Base-by-base conservation (phyloP, 2,329 filamentous ascomycete species). In the Sarocladiaceae sp. region DNA sequence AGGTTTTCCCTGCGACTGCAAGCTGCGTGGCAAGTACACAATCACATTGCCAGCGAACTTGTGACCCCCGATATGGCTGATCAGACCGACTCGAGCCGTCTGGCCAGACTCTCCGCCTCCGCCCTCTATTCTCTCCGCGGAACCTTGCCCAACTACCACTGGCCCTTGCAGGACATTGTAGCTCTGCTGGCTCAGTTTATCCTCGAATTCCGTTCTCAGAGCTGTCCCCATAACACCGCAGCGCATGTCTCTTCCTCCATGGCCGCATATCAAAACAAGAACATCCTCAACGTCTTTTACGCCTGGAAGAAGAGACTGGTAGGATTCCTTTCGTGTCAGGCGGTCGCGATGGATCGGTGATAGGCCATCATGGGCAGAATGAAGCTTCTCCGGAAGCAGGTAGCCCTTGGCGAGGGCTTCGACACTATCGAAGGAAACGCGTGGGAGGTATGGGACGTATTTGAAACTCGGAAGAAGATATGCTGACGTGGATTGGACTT, bases 21-120 rank as follows among this genome's bases (percentile, higher is more conserved):
- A 47, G 0, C 56, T 57, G 0, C 81, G 83, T 4, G 88, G 87
- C 4, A 93, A 60, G 55, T 93, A 93, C 1, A 93, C 64, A 39
- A 93, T 88, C 27, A 91, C 77, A 60, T 94, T 94, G 2, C 88
- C 88, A 0, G 88, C 88, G 59, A 83, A 91, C 60, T 89, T 90
- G 63, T 94, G 88, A 0, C 88, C 88, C 1, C 87, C 86, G 44
- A 94, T 82, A 55, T 94, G 88, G 48, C 82, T 88, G 45, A 90
- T 85, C 45, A 83, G 56, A 0, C 78, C 87, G 0, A 90, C 75
- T 39, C 81, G 68, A 2, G 80, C 84, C 1, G 72, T 66, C 6
- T 48, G 52, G 51, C 48, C 51, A 13, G 37, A 41, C 21, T 32
- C 44, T 0, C 35, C 45, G 1, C 15, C 33, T 4, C 47, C 48